These are phyloP conservation scores for Fusarium sp. DNA, from an alignment of 2,329 filamentous ascomycete species.

Conservation along the genomic window DNA sequence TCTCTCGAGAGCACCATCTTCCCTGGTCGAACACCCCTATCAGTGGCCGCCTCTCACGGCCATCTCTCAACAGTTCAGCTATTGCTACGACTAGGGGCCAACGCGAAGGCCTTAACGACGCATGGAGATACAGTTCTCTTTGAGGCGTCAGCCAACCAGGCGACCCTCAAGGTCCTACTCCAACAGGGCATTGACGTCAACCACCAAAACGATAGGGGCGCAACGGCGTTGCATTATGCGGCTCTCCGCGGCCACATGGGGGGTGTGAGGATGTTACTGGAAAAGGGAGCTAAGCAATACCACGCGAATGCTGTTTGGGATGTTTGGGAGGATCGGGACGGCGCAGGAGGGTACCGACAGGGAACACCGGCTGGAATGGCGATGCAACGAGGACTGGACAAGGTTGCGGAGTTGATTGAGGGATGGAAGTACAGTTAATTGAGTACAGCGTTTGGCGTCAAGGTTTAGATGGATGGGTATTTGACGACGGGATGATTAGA, in stretches of 20 bases:
- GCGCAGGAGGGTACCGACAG: constrained; percentile 40
- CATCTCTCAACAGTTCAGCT: constrained; percentile 45
- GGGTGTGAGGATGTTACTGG: constrained; percentile 39
- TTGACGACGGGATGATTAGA: constrained; percentile 24
- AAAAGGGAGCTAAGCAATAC: constrained; percentile 43
- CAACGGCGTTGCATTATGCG: constrained; percentile 46
- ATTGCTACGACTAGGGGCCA: constrained; percentile 42
- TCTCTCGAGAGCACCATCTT: constrained; percentile 45
- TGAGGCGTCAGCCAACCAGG: constrained; percentile 42
- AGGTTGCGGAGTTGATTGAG: constrained; percentile 46
- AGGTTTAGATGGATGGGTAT: constrained; percentile 18
- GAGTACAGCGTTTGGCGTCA: constrained; percentile 10
- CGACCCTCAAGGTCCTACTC: constrained; percentile 43
- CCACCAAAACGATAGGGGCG: constrained; percentile 44
- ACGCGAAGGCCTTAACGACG: constrained; percentile 41
- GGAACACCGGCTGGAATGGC: constrained; percentile 46
- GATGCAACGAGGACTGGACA: constrained; percentile 43
- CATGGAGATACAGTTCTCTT: constrained; percentile 45
- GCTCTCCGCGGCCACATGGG: constrained; percentile 43
- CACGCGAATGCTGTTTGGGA: constrained; percentile 47
- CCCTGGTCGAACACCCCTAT: constrained; percentile 43
- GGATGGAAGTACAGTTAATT: constrained; percentile 43
- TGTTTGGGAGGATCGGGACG: constrained; percentile 45
- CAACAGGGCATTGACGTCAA: constrained; percentile 44
- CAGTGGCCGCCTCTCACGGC: constrained; percentile 43